These are phyloP conservation scores for Fusarium sp. DNA, from an alignment of 2,329 filamentous ascomycete genomes.

Conservation along the genomic window DNA sequence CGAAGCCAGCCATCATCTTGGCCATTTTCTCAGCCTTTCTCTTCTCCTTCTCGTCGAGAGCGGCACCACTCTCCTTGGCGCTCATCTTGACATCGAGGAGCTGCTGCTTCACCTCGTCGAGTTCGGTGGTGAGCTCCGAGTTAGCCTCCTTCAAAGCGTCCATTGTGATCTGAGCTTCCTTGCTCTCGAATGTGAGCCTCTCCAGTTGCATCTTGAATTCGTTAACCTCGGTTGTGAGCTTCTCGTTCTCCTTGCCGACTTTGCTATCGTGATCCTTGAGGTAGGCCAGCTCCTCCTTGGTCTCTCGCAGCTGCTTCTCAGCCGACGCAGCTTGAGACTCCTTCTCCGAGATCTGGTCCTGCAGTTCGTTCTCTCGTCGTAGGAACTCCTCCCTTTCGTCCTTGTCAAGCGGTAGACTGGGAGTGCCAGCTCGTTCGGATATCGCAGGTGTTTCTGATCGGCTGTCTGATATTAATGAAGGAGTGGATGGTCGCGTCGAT, in stretches of 20 bases:
- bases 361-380: slow-evolving; percentile 93
- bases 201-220: slow-evolving; percentile 97
- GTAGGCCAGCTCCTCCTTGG: slow-evolving; percentile 84
- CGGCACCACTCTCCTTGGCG: slow-evolving; percentile 89
- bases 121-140: slow-evolving; percentile 86
- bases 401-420: slow-evolving; percentile 88
- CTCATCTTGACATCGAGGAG: slow-evolving; percentile 96
- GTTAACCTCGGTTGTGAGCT: slow-evolving; percentile 84
- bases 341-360: slow-evolving; percentile 94
- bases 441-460: slow-evolving; percentile 71
- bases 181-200: slow-evolving; percentile 93
- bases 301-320: slow-evolving; percentile 83
- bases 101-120: slow-evolving; percentile 96
- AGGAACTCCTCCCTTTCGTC: slow-evolving; percentile 97
- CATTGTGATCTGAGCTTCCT: slow-evolving; percentile 97
- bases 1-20: slow-evolving; percentile 99
- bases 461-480: slow-evolving; percentile 63
- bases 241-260: slow-evolving; percentile 90
- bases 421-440: slow-evolving; percentile 86
- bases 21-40: slow-evolving; percentile 99
- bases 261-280: slow-evolving; percentile 88
- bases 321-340: slow-evolving; percentile 82
- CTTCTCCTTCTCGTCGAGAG: slow-evolving; percentile 96
- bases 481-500: slow-evolving; percentile 63
- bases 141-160: slow-evolving; percentile 97